Percentiles rank a stretch among this genome's conserved stretches.
phyloP scores from a whole-genome alignment of 768 basidiomycete species.

The Clathrus columnatus region DNA sequence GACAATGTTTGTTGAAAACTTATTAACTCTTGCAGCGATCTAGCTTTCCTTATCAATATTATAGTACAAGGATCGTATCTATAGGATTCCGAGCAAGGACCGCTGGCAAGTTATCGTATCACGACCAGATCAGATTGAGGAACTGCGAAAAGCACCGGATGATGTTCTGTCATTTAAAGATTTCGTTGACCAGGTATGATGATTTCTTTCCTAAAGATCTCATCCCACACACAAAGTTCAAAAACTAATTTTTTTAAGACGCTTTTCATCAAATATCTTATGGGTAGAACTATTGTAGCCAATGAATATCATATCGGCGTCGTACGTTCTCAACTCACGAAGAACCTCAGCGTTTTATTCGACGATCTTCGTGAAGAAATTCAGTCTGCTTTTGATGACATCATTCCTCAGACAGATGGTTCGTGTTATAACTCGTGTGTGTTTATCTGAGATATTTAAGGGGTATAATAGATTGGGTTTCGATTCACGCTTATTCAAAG shows the following conservation, averaged over 20 bases:
- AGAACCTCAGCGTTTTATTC: conserved; percentile 31
- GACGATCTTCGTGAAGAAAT: conserved; percentile 39
- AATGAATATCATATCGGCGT: conserved; percentile 25
- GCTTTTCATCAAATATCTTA: conserved; percentile 29
- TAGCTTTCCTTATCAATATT: neutral
- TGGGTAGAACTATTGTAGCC: conserved; percentile 24
- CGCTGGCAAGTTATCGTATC: conserved; percentile 1
- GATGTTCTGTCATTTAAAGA: conserved; percentile 9
- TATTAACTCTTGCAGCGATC: neutral
- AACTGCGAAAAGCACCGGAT: conserved; percentile 10
- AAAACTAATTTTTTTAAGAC: conserved; percentile 18
- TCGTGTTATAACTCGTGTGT: neutral
- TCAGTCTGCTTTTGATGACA: conserved; percentile 29
- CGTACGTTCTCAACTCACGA: conserved; percentile 24
- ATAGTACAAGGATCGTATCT: neutral
- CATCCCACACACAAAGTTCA: neutral
- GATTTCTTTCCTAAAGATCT: neutral
- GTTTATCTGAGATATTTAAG: neutral
- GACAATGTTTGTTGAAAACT: conserved; percentile 17
- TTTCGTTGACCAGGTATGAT: conserved; percentile 1
- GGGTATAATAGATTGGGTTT: conserved; percentile 26
- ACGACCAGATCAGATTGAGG: neutral
- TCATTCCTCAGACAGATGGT: conserved; percentile 22
- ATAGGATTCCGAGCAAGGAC: neutral
- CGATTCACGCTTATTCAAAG: conserved; percentile 19